Evolutionary conservation across 2,329 filamentous ascomycete species (phyloP).

Genomic region (Elsinoe necatrix): DNA sequence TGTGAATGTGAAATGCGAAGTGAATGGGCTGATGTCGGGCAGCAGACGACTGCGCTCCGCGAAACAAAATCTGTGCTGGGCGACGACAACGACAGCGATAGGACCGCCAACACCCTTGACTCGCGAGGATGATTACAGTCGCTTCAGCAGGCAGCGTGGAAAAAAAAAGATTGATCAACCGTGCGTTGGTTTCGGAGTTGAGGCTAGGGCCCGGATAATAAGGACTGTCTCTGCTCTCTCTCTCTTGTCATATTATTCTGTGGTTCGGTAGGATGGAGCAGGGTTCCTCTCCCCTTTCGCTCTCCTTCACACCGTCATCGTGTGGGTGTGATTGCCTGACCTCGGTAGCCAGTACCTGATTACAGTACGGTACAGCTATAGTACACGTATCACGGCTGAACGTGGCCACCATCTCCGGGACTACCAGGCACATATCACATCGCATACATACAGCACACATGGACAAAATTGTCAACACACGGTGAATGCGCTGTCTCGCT

Average conservation of each 20-base stretch:
- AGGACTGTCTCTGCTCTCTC: background rate
- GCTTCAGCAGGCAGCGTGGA: constrained; percentile 3
- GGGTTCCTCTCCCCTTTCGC: too few relatives aligned
- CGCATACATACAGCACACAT: background rate
- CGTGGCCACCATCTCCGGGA: background rate
- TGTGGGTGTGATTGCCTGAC: background rate
- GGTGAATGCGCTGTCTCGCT: constrained; percentile 11
- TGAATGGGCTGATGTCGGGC: background rate
- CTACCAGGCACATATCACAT: background rate
- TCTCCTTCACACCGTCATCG: background rate
- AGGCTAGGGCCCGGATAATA: constrained; percentile 5
- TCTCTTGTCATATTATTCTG: background rate
- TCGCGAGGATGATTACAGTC: background rate
- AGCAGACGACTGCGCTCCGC: background rate
- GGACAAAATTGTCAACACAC: background rate
- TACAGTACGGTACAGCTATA: background rate
- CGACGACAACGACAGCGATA: background rate
- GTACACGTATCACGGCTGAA: background rate
- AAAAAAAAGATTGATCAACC: background rate
- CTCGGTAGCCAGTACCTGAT: constrained; percentile 7
- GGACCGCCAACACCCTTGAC: constrained; percentile 1
- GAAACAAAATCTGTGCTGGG: background rate
- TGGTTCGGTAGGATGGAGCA: background rate
- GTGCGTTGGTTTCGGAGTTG: constrained; percentile 6
- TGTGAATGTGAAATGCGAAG: background rate